Conservation (phyloP, 1,139 yeast species). For the Geotrichum klebahnii region DNA sequence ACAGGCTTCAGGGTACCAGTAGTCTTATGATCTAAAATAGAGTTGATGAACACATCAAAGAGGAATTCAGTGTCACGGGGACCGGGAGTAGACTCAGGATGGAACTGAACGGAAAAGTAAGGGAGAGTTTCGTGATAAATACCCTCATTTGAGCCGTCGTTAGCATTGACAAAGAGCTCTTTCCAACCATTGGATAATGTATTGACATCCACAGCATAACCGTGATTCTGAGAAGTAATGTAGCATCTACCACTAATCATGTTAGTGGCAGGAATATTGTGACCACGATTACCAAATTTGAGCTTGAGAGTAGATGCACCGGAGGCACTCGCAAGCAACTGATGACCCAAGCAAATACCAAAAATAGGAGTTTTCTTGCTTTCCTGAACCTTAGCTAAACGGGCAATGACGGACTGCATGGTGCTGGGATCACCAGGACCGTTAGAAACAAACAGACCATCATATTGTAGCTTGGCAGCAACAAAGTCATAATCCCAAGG, state of each 20-base stretch:
- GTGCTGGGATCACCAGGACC: slow-evolving; percentile 99
- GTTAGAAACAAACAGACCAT: slow-evolving; percentile 92
- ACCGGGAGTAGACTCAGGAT: slow-evolving; percentile 99
- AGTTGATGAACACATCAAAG: slow-evolving; percentile 84
- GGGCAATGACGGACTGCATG: slow-evolving; percentile 60
- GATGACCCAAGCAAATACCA: slow-evolving; percentile 99
- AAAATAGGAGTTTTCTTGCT: slow-evolving; percentile 63
- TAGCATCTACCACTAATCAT: slow-evolving; percentile 92
- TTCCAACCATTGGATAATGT: slow-evolving; percentile 78
- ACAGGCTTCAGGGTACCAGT: slow-evolving; percentile 63
- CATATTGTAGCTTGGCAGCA: slow-evolving; percentile 58
- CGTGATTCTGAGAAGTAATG: slow-evolving; percentile 98
- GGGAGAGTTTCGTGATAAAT: slow-evolving; percentile 86
- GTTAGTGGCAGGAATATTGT: slow-evolving; percentile 96
- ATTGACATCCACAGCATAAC: slow-evolving; percentile 87
- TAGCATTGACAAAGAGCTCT: slow-evolving; percentile 91
- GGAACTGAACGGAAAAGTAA: slow-evolving; percentile 97
- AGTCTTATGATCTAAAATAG: slow-evolving; percentile 65
- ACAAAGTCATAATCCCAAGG: slow-evolving; percentile 91
- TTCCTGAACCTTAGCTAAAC: slow-evolving; percentile 53
- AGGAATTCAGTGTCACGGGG: slow-evolving; percentile 98
- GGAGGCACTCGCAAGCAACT: slow-evolving; percentile 88
- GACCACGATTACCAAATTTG: slow-evolving; percentile 99
- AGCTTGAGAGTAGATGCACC: slow-evolving; percentile 90
- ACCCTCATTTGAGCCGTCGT: slow-evolving; percentile 98